Conservation (phyloP, 2,329 filamentous ascomycete genomes). For the Fusarium sp. region DNA sequence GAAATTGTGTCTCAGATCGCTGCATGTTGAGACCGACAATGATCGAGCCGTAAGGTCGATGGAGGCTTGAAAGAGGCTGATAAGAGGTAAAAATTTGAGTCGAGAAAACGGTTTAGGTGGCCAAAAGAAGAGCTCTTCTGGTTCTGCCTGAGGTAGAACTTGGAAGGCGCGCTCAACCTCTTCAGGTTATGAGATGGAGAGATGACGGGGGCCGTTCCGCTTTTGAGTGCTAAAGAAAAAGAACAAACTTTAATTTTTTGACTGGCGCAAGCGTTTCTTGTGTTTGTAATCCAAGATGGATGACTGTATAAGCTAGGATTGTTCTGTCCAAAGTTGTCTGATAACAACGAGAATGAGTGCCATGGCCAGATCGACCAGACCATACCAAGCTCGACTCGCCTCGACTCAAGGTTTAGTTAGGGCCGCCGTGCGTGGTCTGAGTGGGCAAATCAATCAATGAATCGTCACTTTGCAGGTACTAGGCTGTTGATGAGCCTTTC, state of each 20-base stretch:
- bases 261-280: not conserved
- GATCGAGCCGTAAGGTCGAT: not conserved
- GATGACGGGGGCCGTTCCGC: slow-evolving; percentile 14
- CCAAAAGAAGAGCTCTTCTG: not conserved
- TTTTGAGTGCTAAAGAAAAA: slow-evolving; percentile 11
- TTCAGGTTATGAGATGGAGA: not conserved
- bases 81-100: not conserved
- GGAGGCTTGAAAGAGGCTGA: not conserved
- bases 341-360: not conserved
- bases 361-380: not conserved
- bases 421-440: not conserved
- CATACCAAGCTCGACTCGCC: not conserved
- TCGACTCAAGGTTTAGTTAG: not conserved
- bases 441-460: slow-evolving; percentile 4
- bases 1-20: not conserved
- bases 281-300: slow-evolving; percentile 7
- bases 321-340: not conserved
- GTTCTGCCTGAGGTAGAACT: slow-evolving; percentile 5
- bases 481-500: not conserved
- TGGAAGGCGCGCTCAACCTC: slow-evolving; percentile 14
- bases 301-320: not conserved
- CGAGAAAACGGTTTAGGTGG: not conserved
- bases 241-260: slow-evolving; percentile 11
- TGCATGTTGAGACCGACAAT: slow-evolving; percentile 4
- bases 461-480: not conserved